A percentile compares a stretch with the other conserved stretches of the same genome.
phyloP scores from a whole-genome alignment of 2,329 filamentous ascomycete species.

The Cyclaneusma minus region DNA sequence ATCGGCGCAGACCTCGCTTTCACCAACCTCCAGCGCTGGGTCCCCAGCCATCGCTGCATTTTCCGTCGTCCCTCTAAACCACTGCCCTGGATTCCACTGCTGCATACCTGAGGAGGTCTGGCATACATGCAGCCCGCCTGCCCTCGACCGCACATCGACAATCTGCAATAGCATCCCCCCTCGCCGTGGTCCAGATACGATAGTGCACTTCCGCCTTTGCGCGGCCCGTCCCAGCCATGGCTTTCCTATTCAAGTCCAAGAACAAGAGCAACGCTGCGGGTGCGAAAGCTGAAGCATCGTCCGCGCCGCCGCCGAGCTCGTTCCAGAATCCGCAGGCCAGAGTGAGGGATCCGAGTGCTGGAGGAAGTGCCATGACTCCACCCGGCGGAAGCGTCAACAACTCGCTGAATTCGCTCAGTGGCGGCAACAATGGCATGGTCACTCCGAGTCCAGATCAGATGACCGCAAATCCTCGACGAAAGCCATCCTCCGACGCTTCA shows the following conservation, averaged over 20 bases:
- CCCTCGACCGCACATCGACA: too few relatives aligned
- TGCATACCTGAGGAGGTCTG: too few relatives aligned
- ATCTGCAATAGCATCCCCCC: too few relatives aligned
- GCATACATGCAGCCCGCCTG: too few relatives aligned
- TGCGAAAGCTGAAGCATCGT: conserved; percentile 9
- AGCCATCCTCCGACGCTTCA: conserved; percentile 19
- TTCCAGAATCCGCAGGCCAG: conserved; percentile 16
- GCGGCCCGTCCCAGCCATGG: conserved; percentile 36
- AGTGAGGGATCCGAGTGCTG: too few relatives aligned
- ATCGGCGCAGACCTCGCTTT: too few relatives aligned
- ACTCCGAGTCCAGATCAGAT: conserved; percentile 25
- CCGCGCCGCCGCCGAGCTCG: conserved; percentile 8
- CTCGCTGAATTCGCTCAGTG: conserved; percentile 53
- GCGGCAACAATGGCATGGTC: conserved; percentile 10
- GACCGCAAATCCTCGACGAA: conserved; percentile 49
- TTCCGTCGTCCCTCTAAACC: too few relatives aligned
- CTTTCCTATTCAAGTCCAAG: conserved; percentile 73
- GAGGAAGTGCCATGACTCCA: too few relatives aligned
- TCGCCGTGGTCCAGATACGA: conserved; percentile 10
- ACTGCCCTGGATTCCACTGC: too few relatives aligned
- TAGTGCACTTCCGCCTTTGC: conserved; percentile 20
- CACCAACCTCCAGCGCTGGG: too few relatives aligned
- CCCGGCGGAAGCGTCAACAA: too few relatives aligned
- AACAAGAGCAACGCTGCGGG: conserved; percentile 49
- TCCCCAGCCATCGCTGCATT: too few relatives aligned